Evolutionary conservation across 75 land plant species (phyloP).

Genomic region (Adiantum capillusveneris): DNA sequence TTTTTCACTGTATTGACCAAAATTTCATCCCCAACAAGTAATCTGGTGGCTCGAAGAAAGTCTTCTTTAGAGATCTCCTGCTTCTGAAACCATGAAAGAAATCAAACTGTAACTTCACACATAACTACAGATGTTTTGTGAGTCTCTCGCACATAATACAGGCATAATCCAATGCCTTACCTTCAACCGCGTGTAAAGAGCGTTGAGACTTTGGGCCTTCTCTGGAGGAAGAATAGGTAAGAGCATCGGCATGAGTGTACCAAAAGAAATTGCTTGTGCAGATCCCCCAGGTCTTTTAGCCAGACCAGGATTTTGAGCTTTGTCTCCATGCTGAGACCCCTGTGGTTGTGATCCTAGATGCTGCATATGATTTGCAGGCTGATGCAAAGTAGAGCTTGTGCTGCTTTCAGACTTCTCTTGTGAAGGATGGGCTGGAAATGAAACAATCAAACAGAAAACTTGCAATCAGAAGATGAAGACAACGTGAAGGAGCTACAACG

Average conservation of each 20-base stretch:
- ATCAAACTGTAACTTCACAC: neutral
- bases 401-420: too few relatives aligned
- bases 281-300: conserved; percentile 17
- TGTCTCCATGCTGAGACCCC: neutral
- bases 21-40: conserved; percentile 77
- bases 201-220: conserved; percentile 51
- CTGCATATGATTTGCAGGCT: neutral
- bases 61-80: conserved; percentile 69
- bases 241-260: conserved; percentile 56
- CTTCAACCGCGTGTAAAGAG: conserved; percentile 51
- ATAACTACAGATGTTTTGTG: too few relatives aligned
- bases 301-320: conserved; percentile 5
- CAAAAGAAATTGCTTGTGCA: conserved; percentile 52
- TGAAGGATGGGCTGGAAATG: too few relatives aligned
- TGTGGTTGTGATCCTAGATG: conserved; percentile 7
- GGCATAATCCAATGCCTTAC: too few relatives aligned
- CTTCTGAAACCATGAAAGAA: conserved; percentile 29
- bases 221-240: conserved; percentile 65
- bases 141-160: too few relatives aligned
- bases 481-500: too few relatives aligned
- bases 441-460: too few relatives aligned
- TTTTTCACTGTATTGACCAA: conserved; percentile 54
- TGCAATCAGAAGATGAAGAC: too few relatives aligned
- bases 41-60: conserved; percentile 64
- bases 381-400: neutral